A percentile compares a stretch with the other conserved stretches of the same genome.
Evolutionary conservation across 495 filamentous ascomycete genomes (phyloP).

Genomic region (Penicillium riverlandense): DNA sequence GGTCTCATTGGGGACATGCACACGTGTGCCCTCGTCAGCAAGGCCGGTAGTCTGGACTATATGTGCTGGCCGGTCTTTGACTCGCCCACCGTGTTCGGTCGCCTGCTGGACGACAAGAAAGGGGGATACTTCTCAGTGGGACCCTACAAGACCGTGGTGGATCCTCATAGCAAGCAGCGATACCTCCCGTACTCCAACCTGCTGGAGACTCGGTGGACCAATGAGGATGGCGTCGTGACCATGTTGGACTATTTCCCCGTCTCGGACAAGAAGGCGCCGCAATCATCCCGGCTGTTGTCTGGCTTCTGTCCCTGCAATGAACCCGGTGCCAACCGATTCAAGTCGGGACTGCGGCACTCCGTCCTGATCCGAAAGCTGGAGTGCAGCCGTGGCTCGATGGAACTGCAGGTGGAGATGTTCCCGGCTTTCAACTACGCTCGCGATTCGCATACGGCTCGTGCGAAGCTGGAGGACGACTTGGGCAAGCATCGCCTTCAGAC

Average conservation of each 20-base stretch:
- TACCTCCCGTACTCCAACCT: constrained; percentile 67
- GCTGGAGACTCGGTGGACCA: constrained; percentile 63
- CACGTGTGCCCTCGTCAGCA: constrained; percentile 65
- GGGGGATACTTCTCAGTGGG: constrained; percentile 62
- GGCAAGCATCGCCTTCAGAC: constrained; percentile 44
- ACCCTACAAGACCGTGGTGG: constrained; percentile 31
- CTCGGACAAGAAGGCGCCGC: constrained; percentile 13
- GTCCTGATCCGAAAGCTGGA: constrained; percentile 59
- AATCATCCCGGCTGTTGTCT: constrained; percentile 19
- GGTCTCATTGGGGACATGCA: constrained; percentile 72
- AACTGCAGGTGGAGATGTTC: constrained; percentile 59
- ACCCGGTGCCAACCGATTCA: constrained; percentile 24
- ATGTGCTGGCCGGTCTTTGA: constrained; percentile 75
- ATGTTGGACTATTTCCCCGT: constrained; percentile 65
- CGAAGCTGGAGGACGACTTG: constrained; percentile 21
- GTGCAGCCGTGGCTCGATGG: constrained; percentile 55
- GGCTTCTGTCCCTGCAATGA: constrained; percentile 34
- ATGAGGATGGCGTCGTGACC: constrained; percentile 64
- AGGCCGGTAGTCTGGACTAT: constrained; percentile 63
- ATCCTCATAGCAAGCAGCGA: constrained; percentile 58
- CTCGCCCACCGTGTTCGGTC: constrained; percentile 59
- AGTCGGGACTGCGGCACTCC: constrained; percentile 33
- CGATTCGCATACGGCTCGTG: constrained; percentile 41
- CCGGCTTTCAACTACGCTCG: constrained; percentile 64
- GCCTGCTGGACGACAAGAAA: constrained; percentile 62